Conservation (phyloP, 1,284 basidiomycete species). For the Pseudozyma hubeiensis region DNA sequence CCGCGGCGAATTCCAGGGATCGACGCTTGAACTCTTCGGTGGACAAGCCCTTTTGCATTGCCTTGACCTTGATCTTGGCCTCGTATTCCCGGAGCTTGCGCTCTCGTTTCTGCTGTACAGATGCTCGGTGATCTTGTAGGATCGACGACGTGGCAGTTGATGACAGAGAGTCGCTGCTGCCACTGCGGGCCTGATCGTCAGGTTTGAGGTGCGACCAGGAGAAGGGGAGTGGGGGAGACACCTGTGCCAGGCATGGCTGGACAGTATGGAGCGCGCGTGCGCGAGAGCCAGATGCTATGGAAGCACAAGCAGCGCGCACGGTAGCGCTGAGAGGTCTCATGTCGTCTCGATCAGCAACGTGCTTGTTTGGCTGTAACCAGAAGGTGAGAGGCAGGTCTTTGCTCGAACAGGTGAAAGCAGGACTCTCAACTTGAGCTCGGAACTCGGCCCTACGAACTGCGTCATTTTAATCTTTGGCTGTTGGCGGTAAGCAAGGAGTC, state of each 20-base stretch:
- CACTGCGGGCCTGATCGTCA: slow-evolving; percentile 18
- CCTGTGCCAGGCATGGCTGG: slow-evolving; percentile 25
- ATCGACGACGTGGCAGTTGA: not conserved
- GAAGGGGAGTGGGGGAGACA: slow-evolving; percentile 35
- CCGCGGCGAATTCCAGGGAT: slow-evolving; percentile 27
- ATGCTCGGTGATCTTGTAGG: slow-evolving; percentile 23
- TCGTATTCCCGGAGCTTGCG: slow-evolving; percentile 61
- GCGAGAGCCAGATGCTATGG: slow-evolving; percentile 18
- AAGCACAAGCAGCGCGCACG: slow-evolving; percentile 1
- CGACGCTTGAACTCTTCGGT: slow-evolving; percentile 50
- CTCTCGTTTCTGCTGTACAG: slow-evolving; percentile 46
- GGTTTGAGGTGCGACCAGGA: slow-evolving; percentile 40
- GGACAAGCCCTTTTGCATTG: slow-evolving; percentile 50
- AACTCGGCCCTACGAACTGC: too few relatives aligned
- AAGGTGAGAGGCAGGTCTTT: too few relatives aligned
- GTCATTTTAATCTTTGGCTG: too few relatives aligned
- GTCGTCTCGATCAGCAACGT: not conserved
- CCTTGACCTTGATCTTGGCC: slow-evolving; percentile 60
- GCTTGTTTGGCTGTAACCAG: not conserved
- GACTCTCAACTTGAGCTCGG: too few relatives aligned
- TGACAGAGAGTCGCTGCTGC: slow-evolving; percentile 1
- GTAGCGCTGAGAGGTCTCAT: slow-evolving; percentile 17
- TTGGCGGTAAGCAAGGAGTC: too few relatives aligned
- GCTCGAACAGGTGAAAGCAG: too few relatives aligned
- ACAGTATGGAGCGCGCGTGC: slow-evolving; percentile 14